These are phyloP conservation scores for Aspergillus sclerotioniger DNA, from an alignment of 495 filamentous ascomycete genomes.

Conservation along the genomic window DNA sequence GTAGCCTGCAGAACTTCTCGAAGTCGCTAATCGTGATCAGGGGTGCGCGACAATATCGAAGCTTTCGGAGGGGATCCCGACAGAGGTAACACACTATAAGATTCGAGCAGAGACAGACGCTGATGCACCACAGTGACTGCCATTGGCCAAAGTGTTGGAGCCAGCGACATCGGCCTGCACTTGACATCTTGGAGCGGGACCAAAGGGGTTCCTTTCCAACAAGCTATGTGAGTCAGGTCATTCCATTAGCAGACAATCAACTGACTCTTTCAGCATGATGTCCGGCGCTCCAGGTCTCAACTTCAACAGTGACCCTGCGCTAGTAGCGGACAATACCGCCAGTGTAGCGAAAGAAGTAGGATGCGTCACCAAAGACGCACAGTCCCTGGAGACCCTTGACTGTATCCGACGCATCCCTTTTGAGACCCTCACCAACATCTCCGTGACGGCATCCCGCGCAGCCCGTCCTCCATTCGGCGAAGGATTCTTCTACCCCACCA, in stretches of 20 bases:
- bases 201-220: constrained; percentile 15
- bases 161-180: constrained; percentile 40
- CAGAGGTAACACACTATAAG: constrained; percentile 15
- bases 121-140: constrained; percentile 20
- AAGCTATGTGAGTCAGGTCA: constrained; percentile 9
- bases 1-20: not conserved
- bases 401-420: constrained; percentile 32
- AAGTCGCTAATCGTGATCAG: constrained; percentile 9
- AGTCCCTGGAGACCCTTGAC: constrained; percentile 20
- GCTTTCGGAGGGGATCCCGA: constrained; percentile 32
- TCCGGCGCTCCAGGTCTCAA: constrained; percentile 42
- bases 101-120: not conserved
- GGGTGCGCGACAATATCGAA: constrained; percentile 32
- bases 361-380: constrained; percentile 21
- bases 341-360: constrained; percentile 25
- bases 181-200: constrained; percentile 37
- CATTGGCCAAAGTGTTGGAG: constrained; percentile 32
- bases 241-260: not conserved
- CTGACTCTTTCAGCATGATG: constrained; percentile 35
- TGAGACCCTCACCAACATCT: constrained; percentile 28
- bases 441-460: constrained; percentile 19
- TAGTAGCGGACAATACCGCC: constrained; percentile 33
- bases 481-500: constrained; percentile 32
- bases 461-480: constrained; percentile 30
- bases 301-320: constrained; percentile 37